Base-by-base conservation (phyloP, 2,329 filamentous ascomycete species). In the Fragosphaeria purpurea region DNA sequence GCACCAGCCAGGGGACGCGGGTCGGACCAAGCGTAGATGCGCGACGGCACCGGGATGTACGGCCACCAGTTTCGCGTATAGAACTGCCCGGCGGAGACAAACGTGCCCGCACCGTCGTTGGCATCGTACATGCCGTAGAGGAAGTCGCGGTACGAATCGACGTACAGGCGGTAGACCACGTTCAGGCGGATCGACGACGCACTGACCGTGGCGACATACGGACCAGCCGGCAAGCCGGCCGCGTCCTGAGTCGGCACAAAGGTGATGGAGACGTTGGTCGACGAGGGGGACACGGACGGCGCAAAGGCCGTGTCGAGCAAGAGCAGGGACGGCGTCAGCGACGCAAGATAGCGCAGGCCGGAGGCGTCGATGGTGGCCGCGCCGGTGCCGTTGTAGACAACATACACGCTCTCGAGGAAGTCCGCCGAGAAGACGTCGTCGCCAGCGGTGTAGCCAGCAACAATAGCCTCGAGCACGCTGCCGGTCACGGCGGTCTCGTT, bases 401-500 rank as follows among this genome's bases (percentile, higher is more conserved):
- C 47, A 47, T 63, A 65, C 9, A 68, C 13, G 9, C 61, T 60
- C 35, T 62, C 60, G 6, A 69, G 55, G 46, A 68, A 69, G 46
- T 66, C 63, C 39, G 60, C 42, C 7, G 55, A 62, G 35, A 64
- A 68, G 33, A 68, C 65, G 56, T 70, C 66, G 48, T 69, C 67
- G 13, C 53, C 57, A 4, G 56, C 57, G 1, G 62, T 31, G 46
- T 67, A 70, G 13, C 58, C 60, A 0, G 57, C 52, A 31, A 70
- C 52, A 1, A 59, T 56, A 4, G 38, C 50, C 42, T 65, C 58
- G 4, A 71, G 50, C 6, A 57, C 53, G 10, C 54, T 53, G 7
- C 60, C 58, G 3, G 63, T 61, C 12, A 68, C 60, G 0, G 55
- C 50, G 6, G 61, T 57, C 38, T 55, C 60, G 46, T 63, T 59